phyloP scores from a whole-genome alignment of 140 eudicot genomes.

The Erigeron philadelphicus region DNA sequence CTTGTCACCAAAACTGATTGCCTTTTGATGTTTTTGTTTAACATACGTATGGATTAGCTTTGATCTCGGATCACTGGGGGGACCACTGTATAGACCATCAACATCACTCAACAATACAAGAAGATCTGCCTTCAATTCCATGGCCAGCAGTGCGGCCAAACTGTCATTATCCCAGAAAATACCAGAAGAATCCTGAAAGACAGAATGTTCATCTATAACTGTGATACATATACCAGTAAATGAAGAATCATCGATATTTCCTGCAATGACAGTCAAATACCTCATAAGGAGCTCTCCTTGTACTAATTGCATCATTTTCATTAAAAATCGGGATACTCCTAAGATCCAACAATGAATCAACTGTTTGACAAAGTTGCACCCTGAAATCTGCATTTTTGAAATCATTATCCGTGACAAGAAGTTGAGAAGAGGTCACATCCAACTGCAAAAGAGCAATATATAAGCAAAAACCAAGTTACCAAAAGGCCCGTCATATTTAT shows the following conservation, averaged over 20 bases:
- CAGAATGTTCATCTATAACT: conserved; percentile 19
- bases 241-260: neutral
- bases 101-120: conserved; percentile 89
- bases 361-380: conserved; percentile 66
- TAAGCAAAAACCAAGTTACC: conserved; percentile 19
- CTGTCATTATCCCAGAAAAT: conserved; percentile 97
- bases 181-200: conserved; percentile 77
- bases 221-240: neutral
- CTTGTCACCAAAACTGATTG: conserved; percentile 81
- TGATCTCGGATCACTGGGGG: conserved; percentile 85
- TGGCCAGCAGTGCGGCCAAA: conserved; percentile 75
- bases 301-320: conserved; percentile 92
- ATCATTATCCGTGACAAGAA: conserved; percentile 89
- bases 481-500: conserved; percentile 9
- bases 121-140: conserved; percentile 81
- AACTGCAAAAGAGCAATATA: conserved; percentile 46
- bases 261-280: conserved; percentile 28
- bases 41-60: conserved; percentile 76
- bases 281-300: conserved; percentile 92
- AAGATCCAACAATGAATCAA: conserved; percentile 55
- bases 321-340: conserved; percentile 80
- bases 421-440: conserved; percentile 87
- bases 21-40: conserved; percentile 68
- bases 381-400: conserved; percentile 76
- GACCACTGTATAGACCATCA: conserved; percentile 91